These are phyloP conservation scores for Senecio squalidus DNA, from an alignment of 140 eudicot species.

Conservation along the genomic window DNA sequence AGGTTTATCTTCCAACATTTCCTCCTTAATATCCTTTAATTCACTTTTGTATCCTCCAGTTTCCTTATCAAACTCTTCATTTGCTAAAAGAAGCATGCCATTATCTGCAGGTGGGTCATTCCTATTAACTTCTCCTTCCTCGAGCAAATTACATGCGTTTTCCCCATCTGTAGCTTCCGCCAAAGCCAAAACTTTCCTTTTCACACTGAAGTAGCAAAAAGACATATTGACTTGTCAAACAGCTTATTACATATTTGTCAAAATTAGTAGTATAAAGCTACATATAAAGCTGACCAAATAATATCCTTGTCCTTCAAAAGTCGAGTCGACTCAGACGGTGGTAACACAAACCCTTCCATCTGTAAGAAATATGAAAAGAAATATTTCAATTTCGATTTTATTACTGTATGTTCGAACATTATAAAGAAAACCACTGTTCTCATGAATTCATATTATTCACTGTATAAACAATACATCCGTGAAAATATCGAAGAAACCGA, in stretches of 20 bases:
- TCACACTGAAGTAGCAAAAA: conserved; percentile 44
- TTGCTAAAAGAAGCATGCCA: conserved; percentile 61
- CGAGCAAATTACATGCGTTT: conserved; percentile 19
- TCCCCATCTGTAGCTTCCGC: conserved; percentile 32
- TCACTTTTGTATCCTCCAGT: conserved; percentile 75
- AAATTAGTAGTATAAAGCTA: background rate
- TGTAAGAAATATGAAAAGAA: too few relatives aligned
- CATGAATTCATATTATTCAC: too few relatives aligned
- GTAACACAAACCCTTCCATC: conserved; percentile 94
- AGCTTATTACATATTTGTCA: conserved; percentile 4
- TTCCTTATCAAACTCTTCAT: conserved; percentile 81
- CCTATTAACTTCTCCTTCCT: conserved; percentile 26
- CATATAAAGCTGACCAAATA: conserved; percentile 49
- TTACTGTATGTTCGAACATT: too few relatives aligned
- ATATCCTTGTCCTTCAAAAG: conserved; percentile 80
- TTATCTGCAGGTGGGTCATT: conserved; percentile 37
- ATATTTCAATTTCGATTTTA: too few relatives aligned
- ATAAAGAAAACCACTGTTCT: too few relatives aligned
- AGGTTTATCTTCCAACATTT: conserved; percentile 32
- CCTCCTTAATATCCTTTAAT: conserved; percentile 39
- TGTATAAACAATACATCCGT: too few relatives aligned
- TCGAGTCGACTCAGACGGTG: conserved; percentile 68
- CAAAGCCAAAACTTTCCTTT: conserved; percentile 37
- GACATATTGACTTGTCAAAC: conserved; percentile 17
- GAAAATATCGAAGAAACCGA: too few relatives aligned